Conservation (phyloP, 1,284 basidiomycete genomes). For the Mycena citricolor region DNA sequence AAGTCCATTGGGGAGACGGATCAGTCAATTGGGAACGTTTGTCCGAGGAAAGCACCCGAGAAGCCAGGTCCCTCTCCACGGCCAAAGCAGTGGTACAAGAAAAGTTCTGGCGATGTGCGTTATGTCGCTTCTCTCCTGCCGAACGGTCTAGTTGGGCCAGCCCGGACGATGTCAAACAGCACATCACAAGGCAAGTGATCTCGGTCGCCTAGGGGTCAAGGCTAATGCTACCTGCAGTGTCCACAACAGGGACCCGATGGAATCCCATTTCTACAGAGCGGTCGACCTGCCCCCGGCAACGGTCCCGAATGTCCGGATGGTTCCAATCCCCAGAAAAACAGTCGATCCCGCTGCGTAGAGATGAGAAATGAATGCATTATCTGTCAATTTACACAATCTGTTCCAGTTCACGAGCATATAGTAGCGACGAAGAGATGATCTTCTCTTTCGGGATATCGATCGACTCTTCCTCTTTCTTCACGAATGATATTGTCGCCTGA, state of each 20-base stretch:
- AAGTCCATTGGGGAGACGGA: constrained; percentile 31
- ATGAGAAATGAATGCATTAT: constrained; percentile 10
- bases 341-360: too few relatives aligned
- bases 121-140: constrained; percentile 25
- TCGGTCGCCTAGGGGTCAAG: background rate
- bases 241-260: constrained; percentile 2
- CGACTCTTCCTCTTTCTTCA: constrained; percentile 72
- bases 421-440: constrained; percentile 72
- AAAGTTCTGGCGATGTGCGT: constrained; percentile 31
- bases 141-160: constrained; percentile 15
- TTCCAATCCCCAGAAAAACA: too few relatives aligned
- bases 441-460: constrained; percentile 81
- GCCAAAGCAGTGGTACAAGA: constrained; percentile 15
- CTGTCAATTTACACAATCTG: constrained; percentile 71
- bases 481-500: constrained; percentile 59
- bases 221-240: background rate
- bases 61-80: constrained; percentile 26
- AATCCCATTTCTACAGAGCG: constrained; percentile 7
- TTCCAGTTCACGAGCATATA: constrained; percentile 83
- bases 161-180: too few relatives aligned
- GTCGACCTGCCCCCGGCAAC: constrained; percentile 7
- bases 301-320: constrained; percentile 8
- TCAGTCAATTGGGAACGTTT: constrained; percentile 31
- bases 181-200: constrained; percentile 8
- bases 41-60: constrained; percentile 26